Evolutionary conservation across 305 asterid species (phyloP), one percentile per base, ranked within the genome.

Genomic region (Stenogyne calaminthoides): DNA sequence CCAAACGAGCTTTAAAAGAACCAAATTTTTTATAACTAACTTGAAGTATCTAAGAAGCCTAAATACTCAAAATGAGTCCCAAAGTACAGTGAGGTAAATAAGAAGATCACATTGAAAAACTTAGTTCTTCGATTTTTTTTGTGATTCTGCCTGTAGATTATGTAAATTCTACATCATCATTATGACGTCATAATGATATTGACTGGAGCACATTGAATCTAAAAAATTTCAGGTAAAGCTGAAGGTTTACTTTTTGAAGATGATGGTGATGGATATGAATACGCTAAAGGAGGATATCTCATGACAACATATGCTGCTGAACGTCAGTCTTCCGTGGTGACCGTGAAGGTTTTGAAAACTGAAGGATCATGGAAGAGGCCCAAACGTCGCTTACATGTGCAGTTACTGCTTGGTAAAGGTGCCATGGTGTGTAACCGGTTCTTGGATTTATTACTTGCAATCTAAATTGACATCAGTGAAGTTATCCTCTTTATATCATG

Each of bases 281-380:
- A 88, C 80, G 81, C 83, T 16, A 80, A 66, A 72, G 98, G 93
- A 44, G 85, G 79, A 19, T 95, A 87, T 83, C 88, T 88, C 49
- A 79, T 89, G 86, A 92, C 99, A 25, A 92, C 97, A 66, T 95
- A 92, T 80, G 80, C 76, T 62, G 99, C 98, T 61, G 95, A 89
- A 76, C 83, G 67, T 56, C 85, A 82, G 64, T 82, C 88, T 75
- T 95, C 96, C 9, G 81, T 82, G 74, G 89, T 91, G 69, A 89
- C 91, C 18, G 79, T 95, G 80, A 90, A 85, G 82, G 81, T 91
- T 77, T 78, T 79, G 65, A 89, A 85, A 79, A 80, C 92, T 8
- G 96, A 91, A 85, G 99, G 99, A 69, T 81, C 87, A 32, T 80
- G 88, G 92, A 81, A 81, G 87, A 86, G 98, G 83, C 98, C 98